Evolutionary conservation across 345 rosid genomes (phyloP).

Genomic region (Trapa incisa): DNA sequence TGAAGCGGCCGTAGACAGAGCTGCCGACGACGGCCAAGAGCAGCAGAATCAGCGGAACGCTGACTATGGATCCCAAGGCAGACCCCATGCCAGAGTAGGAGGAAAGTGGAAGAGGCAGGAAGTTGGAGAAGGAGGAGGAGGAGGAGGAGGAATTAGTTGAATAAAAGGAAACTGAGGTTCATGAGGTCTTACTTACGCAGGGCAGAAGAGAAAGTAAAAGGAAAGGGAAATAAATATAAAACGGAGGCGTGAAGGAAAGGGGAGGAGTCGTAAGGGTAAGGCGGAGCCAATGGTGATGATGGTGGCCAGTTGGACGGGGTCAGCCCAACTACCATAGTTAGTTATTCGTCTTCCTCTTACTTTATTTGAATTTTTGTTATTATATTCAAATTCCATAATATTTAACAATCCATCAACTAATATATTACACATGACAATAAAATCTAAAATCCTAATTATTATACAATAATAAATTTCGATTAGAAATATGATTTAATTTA

Average conservation of each 20-base stretch:
- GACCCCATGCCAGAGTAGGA: background rate
- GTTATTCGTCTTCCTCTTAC: background rate
- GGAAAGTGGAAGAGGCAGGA: background rate
- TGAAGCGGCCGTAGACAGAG: constrained; percentile 43
- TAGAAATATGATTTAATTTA: too few relatives aligned
- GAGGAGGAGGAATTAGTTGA: constrained; percentile 1
- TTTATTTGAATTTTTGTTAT: background rate
- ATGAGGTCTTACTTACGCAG: background rate
- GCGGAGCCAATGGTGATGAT: constrained; percentile 5
- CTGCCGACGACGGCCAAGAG: background rate
- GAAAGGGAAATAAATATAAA: constrained; percentile 2
- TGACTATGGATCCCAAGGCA: background rate
- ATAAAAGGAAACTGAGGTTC: background rate
- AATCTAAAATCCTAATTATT: too few relatives aligned
- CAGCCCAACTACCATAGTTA: constrained; percentile 30
- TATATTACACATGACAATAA: too few relatives aligned
- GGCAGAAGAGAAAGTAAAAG: background rate
- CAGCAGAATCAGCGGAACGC: constrained; percentile 20
- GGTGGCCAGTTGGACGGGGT: constrained; percentile 25
- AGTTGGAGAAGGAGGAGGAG: constrained; percentile 10
- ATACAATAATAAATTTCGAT: too few relatives aligned
- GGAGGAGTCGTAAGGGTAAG: constrained; percentile 5
- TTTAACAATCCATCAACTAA: too few relatives aligned
- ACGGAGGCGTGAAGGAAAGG: constrained; percentile 42
- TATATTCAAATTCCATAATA: too few relatives aligned